Percentiles rank a stretch among this genome's conserved stretches.
Evolutionary conservation across 177 flowering plant genomes (phyloP).

Genomic region (Vitis hybrid): DNA sequence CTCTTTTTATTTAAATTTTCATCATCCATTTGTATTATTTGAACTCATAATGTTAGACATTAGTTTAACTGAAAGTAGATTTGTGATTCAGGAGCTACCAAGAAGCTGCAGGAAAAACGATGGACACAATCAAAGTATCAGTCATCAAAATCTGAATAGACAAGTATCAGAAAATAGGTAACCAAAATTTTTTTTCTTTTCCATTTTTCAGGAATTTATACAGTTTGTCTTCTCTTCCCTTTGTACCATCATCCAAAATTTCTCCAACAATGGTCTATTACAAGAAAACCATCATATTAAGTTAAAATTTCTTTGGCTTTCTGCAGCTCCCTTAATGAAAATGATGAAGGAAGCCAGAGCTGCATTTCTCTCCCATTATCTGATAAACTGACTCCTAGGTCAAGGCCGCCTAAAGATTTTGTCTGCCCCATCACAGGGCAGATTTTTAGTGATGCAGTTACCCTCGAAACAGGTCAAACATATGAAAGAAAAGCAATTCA

Average conservation of each 20-base stretch:
- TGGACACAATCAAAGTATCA: constrained; percentile 18
- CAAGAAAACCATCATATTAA: not conserved
- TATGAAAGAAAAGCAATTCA: constrained; percentile 82
- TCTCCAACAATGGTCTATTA: not conserved
- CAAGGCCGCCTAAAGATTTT: constrained; percentile 75
- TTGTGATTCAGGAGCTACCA: constrained; percentile 30
- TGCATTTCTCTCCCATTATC: constrained; percentile 40
- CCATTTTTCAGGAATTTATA: not conserved
- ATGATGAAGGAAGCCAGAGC: constrained; percentile 56
- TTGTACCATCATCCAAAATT: not conserved
- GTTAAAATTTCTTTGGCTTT: not conserved
- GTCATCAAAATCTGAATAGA: constrained; percentile 26
- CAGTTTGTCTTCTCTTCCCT: not conserved
- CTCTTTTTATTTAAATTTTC: not conserved
- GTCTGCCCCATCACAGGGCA: constrained; percentile 78
- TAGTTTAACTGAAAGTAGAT: constrained; percentile 10
- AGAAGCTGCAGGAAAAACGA: constrained; percentile 26
- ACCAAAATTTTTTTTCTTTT: not conserved
- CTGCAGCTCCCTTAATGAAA: constrained; percentile 41
- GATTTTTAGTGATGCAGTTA: constrained; percentile 69
- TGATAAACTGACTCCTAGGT: constrained; percentile 41
- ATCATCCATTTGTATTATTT: not conserved
- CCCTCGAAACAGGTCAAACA: constrained; percentile 90
- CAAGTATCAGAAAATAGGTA: constrained; percentile 39
- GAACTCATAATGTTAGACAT: not conserved